A percentile compares a stretch with the other conserved stretches of the same genome.
Evolutionary conservation across 805 yeast species (phyloP).

Genomic region (Candida ipomoeae): DNA sequence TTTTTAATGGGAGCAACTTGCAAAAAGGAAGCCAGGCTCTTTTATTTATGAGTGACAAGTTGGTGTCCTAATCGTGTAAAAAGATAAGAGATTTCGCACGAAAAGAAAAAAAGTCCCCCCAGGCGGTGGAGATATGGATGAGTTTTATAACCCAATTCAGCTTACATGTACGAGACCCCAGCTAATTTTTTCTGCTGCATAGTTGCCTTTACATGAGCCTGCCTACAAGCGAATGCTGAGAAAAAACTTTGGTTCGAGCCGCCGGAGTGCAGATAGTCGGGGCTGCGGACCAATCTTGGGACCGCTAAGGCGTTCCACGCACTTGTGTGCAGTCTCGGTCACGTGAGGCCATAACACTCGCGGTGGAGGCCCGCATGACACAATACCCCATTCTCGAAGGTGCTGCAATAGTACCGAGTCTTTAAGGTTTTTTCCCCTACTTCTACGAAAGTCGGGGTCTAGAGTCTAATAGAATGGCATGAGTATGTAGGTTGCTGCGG

Average conservation of each 20-base stretch:
- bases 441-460: not conserved
- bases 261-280: not conserved
- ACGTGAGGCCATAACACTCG: not conserved
- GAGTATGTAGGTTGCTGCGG: too few species aligned
- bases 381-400: not conserved
- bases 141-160: constrained; percentile 3
- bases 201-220: not conserved
- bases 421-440: too few species aligned
- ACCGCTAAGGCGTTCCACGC: not conserved
- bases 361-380: not conserved
- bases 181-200: not conserved
- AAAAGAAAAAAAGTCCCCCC: not conserved
- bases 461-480: too few species aligned
- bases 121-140: not conserved
- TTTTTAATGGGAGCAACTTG: not conserved
- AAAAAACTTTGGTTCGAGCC: not conserved
- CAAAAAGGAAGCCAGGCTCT: not conserved
- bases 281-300: not conserved
- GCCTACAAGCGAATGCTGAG: not conserved
- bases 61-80: not conserved
- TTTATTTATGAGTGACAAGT: not conserved
- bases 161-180: constrained; percentile 1
- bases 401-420: too few species aligned
- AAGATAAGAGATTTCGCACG: constrained; percentile 4
- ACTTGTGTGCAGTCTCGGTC: not conserved